Evolutionary conservation across 805 yeast species (phyloP), one percentile per base, ranked within the genome.

Genomic region (Ogataea methylovora): DNA sequence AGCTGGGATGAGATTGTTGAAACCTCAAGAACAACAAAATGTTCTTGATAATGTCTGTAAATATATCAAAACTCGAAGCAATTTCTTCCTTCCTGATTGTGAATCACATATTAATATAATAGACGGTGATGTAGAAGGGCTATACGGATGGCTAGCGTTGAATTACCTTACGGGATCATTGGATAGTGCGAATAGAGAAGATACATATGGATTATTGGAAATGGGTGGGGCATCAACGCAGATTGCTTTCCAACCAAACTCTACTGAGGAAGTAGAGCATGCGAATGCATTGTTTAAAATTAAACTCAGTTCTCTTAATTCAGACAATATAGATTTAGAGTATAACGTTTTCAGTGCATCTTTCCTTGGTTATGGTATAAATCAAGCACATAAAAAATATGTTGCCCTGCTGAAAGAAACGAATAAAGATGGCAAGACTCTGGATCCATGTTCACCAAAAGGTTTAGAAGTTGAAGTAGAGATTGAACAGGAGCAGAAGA

Each of bases 171-270:
- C 69, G 20, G 74, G 73, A 1, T 48, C 72, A 0, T 55, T 74
- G 24, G 14, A 32, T 21, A 63, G 59, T 25, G 16, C 29, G 2
- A 49, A 47, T 14, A 28, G 37, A 3, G 34, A 50, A n/a, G 52
- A 63, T 10, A 69, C 82, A 0, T 75, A 66, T 39, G 85, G 84
- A 0, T 48, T 76, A 12, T 52, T 76, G 25, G 79, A 75, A 40
- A 68, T 76, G 76, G 82, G 82, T 9, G 83, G 81, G 0, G 79
- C 79, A 0, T 71, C 78, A 1, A 72, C 81, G 0, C 84, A 79
- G 48, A 71, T 79, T 15, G 76, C 76, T 3, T 78, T 77, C 44
- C 73, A 68, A 50, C 84, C 85, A 1, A 68, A 69, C 44, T 30
- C 49, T 15, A 60, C 70, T 1, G 75, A 69, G 36, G 53, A 53